Percentiles rank a stretch among this genome's conserved stretches.
Conservation (phyloP, 305 asterid genomes). For the Rubia balearica region DNA sequence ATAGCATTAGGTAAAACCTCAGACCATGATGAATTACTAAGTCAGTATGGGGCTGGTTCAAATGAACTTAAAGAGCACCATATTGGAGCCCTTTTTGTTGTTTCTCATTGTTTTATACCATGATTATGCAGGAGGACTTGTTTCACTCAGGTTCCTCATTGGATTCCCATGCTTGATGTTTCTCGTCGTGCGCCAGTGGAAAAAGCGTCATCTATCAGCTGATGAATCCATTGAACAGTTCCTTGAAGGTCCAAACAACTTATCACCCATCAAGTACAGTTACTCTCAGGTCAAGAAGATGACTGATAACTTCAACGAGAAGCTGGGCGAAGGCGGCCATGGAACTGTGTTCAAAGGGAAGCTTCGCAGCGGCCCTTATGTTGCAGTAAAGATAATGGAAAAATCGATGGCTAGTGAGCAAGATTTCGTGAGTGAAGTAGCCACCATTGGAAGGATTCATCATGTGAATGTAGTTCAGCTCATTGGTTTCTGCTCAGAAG, state of each 20-base stretch:
- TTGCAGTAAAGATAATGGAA: conserved; percentile 29
- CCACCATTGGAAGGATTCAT: conserved; percentile 28
- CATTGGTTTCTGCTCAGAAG: conserved; percentile 33
- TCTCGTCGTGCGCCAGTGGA: conserved; percentile 24
- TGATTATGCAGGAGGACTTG: conserved; percentile 28
- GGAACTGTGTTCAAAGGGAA: conserved; percentile 38
- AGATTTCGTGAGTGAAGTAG: conserved; percentile 30
- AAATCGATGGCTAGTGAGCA: conserved; percentile 22
- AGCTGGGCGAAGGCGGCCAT: conserved; percentile 34
- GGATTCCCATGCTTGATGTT: conserved; percentile 31
- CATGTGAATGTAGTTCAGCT: conserved; percentile 31
- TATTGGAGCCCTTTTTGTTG: neutral
- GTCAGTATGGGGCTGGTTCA: neutral
- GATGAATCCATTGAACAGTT: conserved; percentile 33
- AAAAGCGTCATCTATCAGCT: conserved; percentile 22
- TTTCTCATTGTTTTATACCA: neutral
- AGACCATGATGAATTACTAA: neutral
- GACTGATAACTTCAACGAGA: conserved; percentile 27
- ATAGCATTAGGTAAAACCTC: conserved; percentile 35
- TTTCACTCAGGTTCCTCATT: conserved; percentile 26
- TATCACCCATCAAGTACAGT: conserved; percentile 31
- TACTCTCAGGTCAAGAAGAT: conserved; percentile 35
- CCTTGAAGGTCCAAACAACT: conserved; percentile 18
- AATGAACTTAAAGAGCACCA: neutral
- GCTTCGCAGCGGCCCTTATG: conserved; percentile 34